Conservation (phyloP, 768 basidiomycete species). For the Termitomyces eurrhizus region DNA sequence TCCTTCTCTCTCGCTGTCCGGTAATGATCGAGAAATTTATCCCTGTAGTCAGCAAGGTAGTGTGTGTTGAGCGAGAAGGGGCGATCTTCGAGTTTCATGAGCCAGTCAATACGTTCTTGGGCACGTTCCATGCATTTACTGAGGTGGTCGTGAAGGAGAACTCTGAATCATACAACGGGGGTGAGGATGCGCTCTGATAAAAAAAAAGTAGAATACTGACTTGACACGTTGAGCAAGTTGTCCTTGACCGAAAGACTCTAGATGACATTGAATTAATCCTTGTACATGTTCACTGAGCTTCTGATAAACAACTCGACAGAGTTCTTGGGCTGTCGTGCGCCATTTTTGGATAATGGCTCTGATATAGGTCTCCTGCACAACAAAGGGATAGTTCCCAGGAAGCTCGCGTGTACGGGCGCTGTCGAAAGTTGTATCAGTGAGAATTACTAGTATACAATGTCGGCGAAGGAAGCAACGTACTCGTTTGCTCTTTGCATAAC, state of each 20-base stretch:
- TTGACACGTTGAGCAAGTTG: slow-evolving; percentile 44
- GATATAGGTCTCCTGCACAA: slow-evolving; percentile 53
- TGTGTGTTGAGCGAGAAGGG: slow-evolving; percentile 48
- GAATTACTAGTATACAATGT: not conserved
- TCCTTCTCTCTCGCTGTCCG: slow-evolving; percentile 35
- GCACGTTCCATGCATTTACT: slow-evolving; percentile 36
- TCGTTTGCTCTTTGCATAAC: slow-evolving; percentile 41
- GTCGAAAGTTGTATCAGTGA: not conserved
- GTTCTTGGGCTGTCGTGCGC: slow-evolving; percentile 38
- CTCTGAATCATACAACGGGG: slow-evolving; percentile 23
- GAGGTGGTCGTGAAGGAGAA: slow-evolving; percentile 48
- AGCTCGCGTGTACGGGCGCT: slow-evolving; percentile 73
- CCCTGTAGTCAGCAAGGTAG: slow-evolving; percentile 40
- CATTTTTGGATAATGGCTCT: slow-evolving; percentile 40
- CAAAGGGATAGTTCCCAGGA: slow-evolving; percentile 62
- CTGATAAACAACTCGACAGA: slow-evolving; percentile 38
- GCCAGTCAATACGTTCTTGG: slow-evolving; percentile 39
- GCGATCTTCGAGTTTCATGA: slow-evolving; percentile 38
- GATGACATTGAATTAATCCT: slow-evolving; percentile 43
- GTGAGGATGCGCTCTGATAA: not conserved
- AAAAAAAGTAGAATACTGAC: slow-evolving; percentile 15
- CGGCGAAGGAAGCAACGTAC: slow-evolving; percentile 31
- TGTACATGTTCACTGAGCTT: slow-evolving; percentile 37
- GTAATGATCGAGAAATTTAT: slow-evolving; percentile 49
- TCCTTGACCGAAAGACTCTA: slow-evolving; percentile 49